Evolutionary conservation across 2,329 filamentous ascomycete species (phyloP).

Genomic region (Nemania diffusa): DNA sequence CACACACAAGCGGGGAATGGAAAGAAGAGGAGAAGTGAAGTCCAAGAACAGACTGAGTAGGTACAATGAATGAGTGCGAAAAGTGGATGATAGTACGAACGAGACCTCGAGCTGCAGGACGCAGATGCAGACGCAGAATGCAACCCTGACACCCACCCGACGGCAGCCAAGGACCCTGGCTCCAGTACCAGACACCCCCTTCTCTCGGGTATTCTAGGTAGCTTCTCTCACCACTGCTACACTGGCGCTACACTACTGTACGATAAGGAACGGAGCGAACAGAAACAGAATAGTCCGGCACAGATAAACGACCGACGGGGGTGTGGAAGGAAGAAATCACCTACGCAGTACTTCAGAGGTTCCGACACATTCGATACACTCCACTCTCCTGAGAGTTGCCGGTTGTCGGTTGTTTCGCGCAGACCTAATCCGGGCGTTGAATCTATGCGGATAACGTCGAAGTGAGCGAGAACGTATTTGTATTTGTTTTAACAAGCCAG

Average conservation of each 20-base stretch:
- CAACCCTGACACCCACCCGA: constrained; percentile 29
- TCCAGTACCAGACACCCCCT: constrained; percentile 26
- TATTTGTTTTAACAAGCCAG: neutral
- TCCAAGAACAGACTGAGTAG: constrained; percentile 13
- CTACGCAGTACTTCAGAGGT: constrained; percentile 57
- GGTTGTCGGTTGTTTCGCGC: constrained; percentile 30
- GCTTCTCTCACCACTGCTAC: constrained; percentile 42
- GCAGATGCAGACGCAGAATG: constrained; percentile 27
- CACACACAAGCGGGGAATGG: constrained; percentile 21
- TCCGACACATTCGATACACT: constrained; percentile 51
- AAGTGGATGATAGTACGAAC: constrained; percentile 26
- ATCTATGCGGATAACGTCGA: constrained; percentile 10
- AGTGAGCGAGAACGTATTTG: neutral
- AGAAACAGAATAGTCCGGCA: constrained; percentile 43
- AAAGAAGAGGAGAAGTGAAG: constrained; percentile 10
- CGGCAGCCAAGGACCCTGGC: constrained; percentile 20
- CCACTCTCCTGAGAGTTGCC: constrained; percentile 42
- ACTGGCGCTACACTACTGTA: constrained; percentile 30
- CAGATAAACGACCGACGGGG: constrained; percentile 41
- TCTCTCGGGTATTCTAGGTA: constrained; percentile 30
- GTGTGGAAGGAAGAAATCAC: constrained; percentile 51
- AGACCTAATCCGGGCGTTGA: constrained; percentile 8
- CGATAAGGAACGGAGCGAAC: constrained; percentile 36
- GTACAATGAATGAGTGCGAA: constrained; percentile 10
- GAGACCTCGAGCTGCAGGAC: constrained; percentile 24